phyloP scores from a whole-genome alignment of 2,329 filamentous ascomycete species.

The Cladosporium sp. region DNA sequence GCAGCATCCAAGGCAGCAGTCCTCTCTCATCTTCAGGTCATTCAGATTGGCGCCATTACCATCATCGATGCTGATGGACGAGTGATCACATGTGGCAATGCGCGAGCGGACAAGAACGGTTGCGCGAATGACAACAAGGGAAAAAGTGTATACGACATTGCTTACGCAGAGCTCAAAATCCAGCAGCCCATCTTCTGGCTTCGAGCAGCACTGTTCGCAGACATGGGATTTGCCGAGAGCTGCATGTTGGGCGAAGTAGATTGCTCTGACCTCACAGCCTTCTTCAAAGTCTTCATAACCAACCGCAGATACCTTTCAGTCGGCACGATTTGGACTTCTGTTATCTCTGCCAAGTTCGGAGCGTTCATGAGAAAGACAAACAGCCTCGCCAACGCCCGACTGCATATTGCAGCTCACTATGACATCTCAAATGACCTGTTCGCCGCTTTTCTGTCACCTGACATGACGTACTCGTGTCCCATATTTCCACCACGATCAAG shows the following conservation, averaged over 20 bases:
- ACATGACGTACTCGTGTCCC: conserved; percentile 73
- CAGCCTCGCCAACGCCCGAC: conserved; percentile 50
- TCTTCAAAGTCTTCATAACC: conserved; percentile 70
- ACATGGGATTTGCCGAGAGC: conserved; percentile 71
- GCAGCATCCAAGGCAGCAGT: conserved; percentile 43
- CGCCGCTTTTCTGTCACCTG: conserved; percentile 66
- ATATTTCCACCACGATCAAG: conserved; percentile 55
- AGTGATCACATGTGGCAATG: conserved; percentile 42
- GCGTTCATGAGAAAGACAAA: conserved; percentile 48
- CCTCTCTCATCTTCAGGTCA: conserved; percentile 41
- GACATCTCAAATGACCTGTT: conserved; percentile 76
- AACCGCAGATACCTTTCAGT: conserved; percentile 60
- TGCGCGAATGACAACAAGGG: conserved; percentile 34
- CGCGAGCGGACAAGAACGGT: conserved; percentile 1
- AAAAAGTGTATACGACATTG: conserved; percentile 35
- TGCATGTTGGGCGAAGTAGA: conserved; percentile 71
- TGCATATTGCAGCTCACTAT: conserved; percentile 70
- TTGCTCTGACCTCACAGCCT: conserved; percentile 61
- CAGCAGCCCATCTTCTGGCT: conserved; percentile 68
- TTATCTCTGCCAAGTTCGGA: conserved; percentile 54
- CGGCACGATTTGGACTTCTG: conserved; percentile 59
- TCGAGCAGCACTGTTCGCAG: conserved; percentile 63
- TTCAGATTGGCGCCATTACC: conserved; percentile 44
- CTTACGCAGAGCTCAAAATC: conserved; percentile 55
- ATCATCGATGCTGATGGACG: conserved; percentile 42